Evolutionary conservation across 352 stramenopile genomes (phyloP), one percentile per base, ranked within the genome.

Genomic region (Phytophthora brassicae): DNA sequence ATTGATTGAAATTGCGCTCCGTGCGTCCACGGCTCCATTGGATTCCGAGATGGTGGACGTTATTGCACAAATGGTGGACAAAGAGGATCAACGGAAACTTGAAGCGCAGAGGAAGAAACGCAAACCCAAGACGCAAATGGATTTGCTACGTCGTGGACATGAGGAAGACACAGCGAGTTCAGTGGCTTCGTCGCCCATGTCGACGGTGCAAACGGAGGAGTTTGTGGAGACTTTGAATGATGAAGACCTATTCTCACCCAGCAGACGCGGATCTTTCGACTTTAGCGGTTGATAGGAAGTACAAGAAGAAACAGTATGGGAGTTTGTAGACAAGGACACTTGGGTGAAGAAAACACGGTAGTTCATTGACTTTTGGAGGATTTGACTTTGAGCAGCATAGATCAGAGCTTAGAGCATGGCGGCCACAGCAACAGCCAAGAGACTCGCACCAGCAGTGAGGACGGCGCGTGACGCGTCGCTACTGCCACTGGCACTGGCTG

Each of bases 1-100:
- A 29, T 65, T 95, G 12, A 90, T 95, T 28, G 86, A 95, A 48
- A 90, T 95, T 38, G 86, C 86, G 7, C 70, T 95, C 2, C 76
- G 83, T 54, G 84, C 82, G 1, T 89, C 86, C 3, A 63, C 79
- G 38, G 81, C 84, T 0, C 86, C 86, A 16, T 66, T 95, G 3
- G 83, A 92, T 66, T 70, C 75, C n/a, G 84, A 93, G 56, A 91
- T 93, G 56, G 79, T 91, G n/a, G 70, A 85, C 57, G 81, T 88
- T 23, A 90, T 93, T 36, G 66, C 76, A 29, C 79, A 88, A 59
- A 89, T 93, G 81, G 73, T 89, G 9, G 82, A 93, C 54, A 88
- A 87, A 59, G 77, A 92, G 43, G 58, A 64, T 11, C 72, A 88
- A 67, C 75, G 79, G 54, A 86, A 88, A 51, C 48, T 70, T 12